Base-by-base conservation (phyloP, 768 basidiomycete genomes). In the Leccinum fibrillosum region DNA sequence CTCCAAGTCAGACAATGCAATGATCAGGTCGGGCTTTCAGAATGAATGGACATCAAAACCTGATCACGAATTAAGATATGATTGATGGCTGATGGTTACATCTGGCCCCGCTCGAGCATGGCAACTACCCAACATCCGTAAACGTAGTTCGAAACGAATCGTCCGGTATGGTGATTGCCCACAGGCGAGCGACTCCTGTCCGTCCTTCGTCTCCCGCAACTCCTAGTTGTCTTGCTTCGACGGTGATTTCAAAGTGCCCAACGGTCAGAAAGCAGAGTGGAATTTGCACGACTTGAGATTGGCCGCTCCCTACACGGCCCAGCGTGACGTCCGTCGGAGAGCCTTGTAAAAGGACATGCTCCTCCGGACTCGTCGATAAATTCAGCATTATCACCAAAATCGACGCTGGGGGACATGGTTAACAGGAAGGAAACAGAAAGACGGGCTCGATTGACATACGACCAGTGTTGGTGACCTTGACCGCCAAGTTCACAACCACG, bases 331-430 rank as follows among this genome's bases (percentile, higher is more conserved):
- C 82, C 9, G 76, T 76, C 25, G 83, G 73, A 15, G 81, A 72
- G 2, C 92, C 92, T 69, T 94, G 89, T 62, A 81, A 80, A 12
- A 93, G 74, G 56, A 92, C 71, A 62, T 89, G 80, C 54, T 88
- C 83, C 13, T 77, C 72, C 4, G 91, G 88, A 55, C 82, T 81
- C 54, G 83, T 65, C 47, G 78, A 73, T 50, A 86, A 62, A 66
- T 84, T 81, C 62, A 88, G 62, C 2, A 78, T 77, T 60, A 89
- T 79, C 3, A 80, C 74, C 32, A 82, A 69, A 13, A 83, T 66
- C 35, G 77, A 77, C 12, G 79, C 89, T 92, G 50, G 50, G 50
- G 48, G 48, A 47, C 17, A 26, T 53, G 45, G 25, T 72, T 58
- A 62, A 54, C 51, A 50, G 5, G 19, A 34, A 51, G 54, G 23